phyloP scores from a whole-genome alignment of 495 filamentous ascomycete species.

The Aspergillus carlsbadensis region DNA sequence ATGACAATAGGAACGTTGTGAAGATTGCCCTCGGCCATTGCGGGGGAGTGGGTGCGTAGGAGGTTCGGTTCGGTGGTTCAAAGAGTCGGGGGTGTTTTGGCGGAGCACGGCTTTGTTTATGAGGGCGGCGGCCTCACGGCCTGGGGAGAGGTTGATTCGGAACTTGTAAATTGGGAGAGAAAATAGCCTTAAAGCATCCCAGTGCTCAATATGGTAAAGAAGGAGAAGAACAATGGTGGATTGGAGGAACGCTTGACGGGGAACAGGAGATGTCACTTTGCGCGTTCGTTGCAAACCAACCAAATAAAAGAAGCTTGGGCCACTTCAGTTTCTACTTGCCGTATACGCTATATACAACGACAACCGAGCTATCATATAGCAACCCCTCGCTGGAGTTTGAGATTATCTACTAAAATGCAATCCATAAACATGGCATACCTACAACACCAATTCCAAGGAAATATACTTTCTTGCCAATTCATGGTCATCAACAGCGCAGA shows the following conservation, averaged over 20 bases:
- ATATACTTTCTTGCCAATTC: too few relatives aligned
- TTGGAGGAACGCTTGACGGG: conserved; percentile 11
- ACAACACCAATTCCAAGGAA: too few relatives aligned
- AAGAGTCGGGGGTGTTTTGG: conserved; percentile 12
- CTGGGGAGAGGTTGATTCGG: conserved; percentile 21
- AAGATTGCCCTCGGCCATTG: conserved; percentile 75
- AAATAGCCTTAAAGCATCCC: neutral
- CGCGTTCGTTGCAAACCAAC: conserved; percentile 14
- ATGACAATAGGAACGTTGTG: conserved; percentile 98
- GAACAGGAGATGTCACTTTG: conserved; percentile 8
- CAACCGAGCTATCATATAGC: too few relatives aligned
- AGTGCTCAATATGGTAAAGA: neutral
- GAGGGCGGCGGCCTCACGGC: conserved; percentile 35
- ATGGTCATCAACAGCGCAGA: neutral
- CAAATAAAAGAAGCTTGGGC: conserved; percentile 43
- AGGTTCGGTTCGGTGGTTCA: conserved; percentile 10
- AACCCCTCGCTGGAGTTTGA: too few relatives aligned
- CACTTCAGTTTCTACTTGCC: conserved; percentile 19
- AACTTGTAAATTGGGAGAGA: conserved; percentile 5
- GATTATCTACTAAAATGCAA: too few relatives aligned
- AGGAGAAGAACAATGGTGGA: neutral
- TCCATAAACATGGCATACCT: too few relatives aligned
- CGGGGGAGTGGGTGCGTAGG: conserved; percentile 33
- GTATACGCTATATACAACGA: too few relatives aligned
- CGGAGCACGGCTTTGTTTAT: conserved; percentile 25